Conservation (phyloP, 441 rosid genomes). For the Francoa sonchifolia region DNA sequence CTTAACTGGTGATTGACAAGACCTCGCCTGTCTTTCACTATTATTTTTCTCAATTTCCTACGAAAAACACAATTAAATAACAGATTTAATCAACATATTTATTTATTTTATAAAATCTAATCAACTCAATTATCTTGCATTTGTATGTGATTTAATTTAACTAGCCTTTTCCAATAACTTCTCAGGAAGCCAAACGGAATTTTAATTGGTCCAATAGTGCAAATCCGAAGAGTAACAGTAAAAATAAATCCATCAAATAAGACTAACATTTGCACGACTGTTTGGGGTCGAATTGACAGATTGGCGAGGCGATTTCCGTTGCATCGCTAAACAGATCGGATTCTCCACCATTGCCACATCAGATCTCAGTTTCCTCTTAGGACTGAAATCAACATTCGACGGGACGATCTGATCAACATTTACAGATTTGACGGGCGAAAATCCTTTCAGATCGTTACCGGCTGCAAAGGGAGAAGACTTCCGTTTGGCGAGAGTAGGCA, state of each 20-base stretch:
- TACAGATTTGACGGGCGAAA: constrained; percentile 11
- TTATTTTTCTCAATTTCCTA: constrained; percentile 8
- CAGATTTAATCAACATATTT: neutral
- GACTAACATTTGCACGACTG: constrained; percentile 19
- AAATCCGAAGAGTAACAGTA: neutral
- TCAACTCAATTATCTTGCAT: neutral
- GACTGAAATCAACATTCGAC: constrained; percentile 27
- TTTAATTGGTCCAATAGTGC: neutral
- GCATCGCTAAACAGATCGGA: constrained; percentile 21
- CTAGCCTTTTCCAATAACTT: too few relatives aligned
- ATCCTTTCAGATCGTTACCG: too few relatives aligned
- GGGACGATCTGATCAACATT: constrained; percentile 4
- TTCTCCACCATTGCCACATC: constrained; percentile 12
- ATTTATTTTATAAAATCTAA: neutral
- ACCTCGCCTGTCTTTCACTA: neutral
- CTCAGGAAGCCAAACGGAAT: too few relatives aligned
- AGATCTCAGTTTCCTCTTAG: constrained; percentile 52
- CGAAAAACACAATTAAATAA: neutral
- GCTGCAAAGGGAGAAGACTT: constrained; percentile 24
- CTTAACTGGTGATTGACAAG: constrained; percentile 2
- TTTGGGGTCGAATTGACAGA: constrained; percentile 27
- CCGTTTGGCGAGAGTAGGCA: constrained; percentile 44
- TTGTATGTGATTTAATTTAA: too few relatives aligned
- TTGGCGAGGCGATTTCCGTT: constrained; percentile 46
- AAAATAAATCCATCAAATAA: neutral